A percentile compares a stretch with the other conserved stretches of the same genome.
phyloP scores from a whole-genome alignment of 228 moss, liverwort and hornwort species.

The Sphagnum fallax region DNA sequence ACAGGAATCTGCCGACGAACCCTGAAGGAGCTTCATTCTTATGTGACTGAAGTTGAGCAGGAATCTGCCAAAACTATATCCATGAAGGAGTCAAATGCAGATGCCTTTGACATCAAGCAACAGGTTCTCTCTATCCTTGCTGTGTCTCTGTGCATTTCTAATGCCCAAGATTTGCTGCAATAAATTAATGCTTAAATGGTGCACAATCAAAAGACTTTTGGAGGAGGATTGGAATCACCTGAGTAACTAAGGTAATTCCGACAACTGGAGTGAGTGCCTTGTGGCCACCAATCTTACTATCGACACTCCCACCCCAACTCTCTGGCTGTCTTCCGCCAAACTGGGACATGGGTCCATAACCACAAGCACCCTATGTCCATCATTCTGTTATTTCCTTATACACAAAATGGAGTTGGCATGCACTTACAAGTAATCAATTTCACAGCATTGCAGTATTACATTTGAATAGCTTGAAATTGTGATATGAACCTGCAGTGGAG shows the following conservation, averaged over 20 bases:
- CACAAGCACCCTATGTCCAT: background rate
- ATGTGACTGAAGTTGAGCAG: conserved; percentile 75
- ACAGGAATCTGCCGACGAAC: conserved; percentile 72
- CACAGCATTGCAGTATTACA: too few relatives aligned
- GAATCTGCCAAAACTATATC: conserved; percentile 67
- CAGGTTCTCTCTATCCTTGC: conserved; percentile 28
- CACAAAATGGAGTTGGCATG: background rate
- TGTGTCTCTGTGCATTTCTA: background rate
- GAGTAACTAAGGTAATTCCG: too few relatives aligned
- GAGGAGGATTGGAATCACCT: background rate
- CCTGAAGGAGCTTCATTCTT: conserved; percentile 76
- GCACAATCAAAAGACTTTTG: background rate
- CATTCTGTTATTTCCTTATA: background rate
- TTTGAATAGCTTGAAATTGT: too few relatives aligned
- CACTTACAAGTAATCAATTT: too few relatives aligned
- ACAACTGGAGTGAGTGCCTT: too few relatives aligned
- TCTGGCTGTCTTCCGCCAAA: background rate
- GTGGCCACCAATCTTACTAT: too few relatives aligned
- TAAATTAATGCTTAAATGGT: background rate
- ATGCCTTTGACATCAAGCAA: conserved; percentile 81
- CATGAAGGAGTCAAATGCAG: conserved; percentile 76
- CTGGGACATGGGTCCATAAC: background rate
- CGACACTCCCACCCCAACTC: too few relatives aligned
- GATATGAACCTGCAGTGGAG: too few relatives aligned
- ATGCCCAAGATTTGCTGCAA: background rate